phyloP scores from a whole-genome alignment of 1,284 basidiomycete species.

The Microbotryomycetes sp. region DNA sequence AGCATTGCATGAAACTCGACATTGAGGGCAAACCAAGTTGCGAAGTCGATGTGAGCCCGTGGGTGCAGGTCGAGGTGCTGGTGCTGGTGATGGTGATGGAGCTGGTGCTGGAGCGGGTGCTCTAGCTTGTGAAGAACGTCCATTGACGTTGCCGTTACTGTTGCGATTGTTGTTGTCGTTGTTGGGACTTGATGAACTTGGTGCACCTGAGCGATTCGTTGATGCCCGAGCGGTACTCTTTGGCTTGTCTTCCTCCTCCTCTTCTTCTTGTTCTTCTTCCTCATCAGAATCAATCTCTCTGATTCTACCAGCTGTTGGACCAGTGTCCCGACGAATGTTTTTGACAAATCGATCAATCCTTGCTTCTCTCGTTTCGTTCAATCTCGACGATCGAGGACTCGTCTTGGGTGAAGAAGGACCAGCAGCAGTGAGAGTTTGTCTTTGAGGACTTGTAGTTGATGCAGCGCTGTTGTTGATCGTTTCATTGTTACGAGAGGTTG shows the following conservation, averaged over 20 bases:
- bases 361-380: neutral
- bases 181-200: neutral
- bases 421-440: neutral
- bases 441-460: neutral
- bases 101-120: neutral
- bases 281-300: constrained; percentile 9
- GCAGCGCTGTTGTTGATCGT: neutral
- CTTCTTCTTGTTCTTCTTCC: neutral
- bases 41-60: constrained; percentile 14
- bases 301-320: constrained; percentile 2
- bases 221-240: neutral
- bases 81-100: neutral
- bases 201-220: neutral
- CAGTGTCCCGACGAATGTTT: neutral
- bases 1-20: constrained; percentile 14
- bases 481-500: too few species aligned
- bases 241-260: neutral
- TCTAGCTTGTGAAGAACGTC: neutral
- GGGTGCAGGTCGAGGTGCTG: neutral
- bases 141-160: neutral
- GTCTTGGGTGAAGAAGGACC: neutral
- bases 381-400: neutral
- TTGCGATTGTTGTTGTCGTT: neutral
- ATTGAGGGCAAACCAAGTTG: constrained; percentile 31
- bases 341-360: neutral